Conservation (phyloP, 495 filamentous ascomycete genomes). For the Arthonia radiata region DNA sequence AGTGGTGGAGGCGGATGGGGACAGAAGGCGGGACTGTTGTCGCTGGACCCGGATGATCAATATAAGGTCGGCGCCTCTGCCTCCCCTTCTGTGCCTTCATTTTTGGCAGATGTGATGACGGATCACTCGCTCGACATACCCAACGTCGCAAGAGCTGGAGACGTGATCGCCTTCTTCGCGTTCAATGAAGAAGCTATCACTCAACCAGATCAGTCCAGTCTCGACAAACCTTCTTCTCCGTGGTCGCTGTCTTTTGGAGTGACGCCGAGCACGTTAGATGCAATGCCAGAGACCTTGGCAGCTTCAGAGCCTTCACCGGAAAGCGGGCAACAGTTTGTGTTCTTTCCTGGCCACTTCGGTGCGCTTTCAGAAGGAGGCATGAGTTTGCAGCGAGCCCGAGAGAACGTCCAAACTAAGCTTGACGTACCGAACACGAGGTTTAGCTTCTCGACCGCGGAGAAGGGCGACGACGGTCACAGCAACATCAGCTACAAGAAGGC, state of each 20-base stretch:
- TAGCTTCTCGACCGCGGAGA: too few species aligned
- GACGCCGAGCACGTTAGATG: conserved; percentile 1
- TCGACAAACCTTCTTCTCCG: background rate
- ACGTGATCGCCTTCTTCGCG: conserved; percentile 25
- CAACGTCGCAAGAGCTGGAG: conserved; percentile 21
- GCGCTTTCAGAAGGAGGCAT: conserved; percentile 26
- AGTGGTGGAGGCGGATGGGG: conserved; percentile 89
- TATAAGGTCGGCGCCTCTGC: conserved; percentile 1
- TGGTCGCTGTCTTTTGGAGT: conserved; percentile 9
- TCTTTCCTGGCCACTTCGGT: conserved; percentile 18
- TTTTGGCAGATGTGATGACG: conserved; percentile 8
- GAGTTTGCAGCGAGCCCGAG: conserved; percentile 7
- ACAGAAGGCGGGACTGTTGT: conserved; percentile 56
- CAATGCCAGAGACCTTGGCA: conserved; percentile 13
- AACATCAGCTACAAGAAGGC: too few species aligned
- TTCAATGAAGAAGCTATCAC: background rate
- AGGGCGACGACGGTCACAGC: too few species aligned
- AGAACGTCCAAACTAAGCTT: conserved; percentile 13
- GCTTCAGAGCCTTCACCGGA: conserved; percentile 1
- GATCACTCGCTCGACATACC: conserved; percentile 17
- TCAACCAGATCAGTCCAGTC: background rate
- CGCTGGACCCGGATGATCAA: conserved; percentile 44
- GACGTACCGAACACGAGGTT: conserved; percentile 16
- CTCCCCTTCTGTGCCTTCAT: conserved; percentile 2
- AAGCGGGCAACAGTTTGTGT: conserved; percentile 1